phyloP scores from a whole-genome alignment of 2,329 filamentous ascomycete genomes.

The Leptoxyphium fumago region DNA sequence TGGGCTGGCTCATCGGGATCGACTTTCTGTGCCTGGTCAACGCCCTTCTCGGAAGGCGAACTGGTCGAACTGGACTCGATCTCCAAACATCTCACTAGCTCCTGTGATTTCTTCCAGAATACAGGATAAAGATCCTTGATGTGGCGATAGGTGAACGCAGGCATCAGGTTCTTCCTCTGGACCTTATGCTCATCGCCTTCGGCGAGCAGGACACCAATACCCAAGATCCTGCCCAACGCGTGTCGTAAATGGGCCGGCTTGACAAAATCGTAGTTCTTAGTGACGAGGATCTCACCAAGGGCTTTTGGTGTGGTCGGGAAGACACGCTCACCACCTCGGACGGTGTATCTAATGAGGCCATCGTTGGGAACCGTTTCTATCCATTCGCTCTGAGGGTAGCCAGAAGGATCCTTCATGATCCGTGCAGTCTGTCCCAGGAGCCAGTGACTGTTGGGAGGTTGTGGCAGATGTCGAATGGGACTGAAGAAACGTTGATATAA shows the following conservation, averaged over 20 bases:
- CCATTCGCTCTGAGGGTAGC: constrained; percentile 35
- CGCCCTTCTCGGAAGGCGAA: constrained; percentile 4
- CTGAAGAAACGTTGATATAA: constrained; percentile 45
- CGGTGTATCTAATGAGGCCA: constrained; percentile 38
- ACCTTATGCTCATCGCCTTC: constrained; percentile 85
- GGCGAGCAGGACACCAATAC: constrained; percentile 59
- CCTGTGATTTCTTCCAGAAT: constrained; percentile 34
- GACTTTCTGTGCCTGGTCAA: constrained; percentile 9
- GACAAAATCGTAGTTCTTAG: constrained; percentile 36
- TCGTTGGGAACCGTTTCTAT: constrained; percentile 39
- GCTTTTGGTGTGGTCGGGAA: constrained; percentile 32
- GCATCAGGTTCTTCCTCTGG: constrained; percentile 33
- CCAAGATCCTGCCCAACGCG: constrained; percentile 49
- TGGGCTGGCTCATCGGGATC: constrained; percentile 7
- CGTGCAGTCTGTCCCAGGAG: constrained; percentile 28
- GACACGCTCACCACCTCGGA: constrained; percentile 30
- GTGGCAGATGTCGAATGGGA: constrained; percentile 42
- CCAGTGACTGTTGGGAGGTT: constrained; percentile 31
- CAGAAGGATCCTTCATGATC: constrained; percentile 28
- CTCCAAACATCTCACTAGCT: constrained; percentile 22
- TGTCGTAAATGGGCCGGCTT: constrained; percentile 33
- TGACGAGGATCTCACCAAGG: constrained; percentile 34
- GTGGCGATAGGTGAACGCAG: constrained; percentile 36
- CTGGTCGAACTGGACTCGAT: constrained; percentile 18
- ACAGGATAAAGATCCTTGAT: constrained; percentile 35